phyloP scores from a whole-genome alignment of 257 asterid genomes.

The Jaltomata sinuosa region DNA sequence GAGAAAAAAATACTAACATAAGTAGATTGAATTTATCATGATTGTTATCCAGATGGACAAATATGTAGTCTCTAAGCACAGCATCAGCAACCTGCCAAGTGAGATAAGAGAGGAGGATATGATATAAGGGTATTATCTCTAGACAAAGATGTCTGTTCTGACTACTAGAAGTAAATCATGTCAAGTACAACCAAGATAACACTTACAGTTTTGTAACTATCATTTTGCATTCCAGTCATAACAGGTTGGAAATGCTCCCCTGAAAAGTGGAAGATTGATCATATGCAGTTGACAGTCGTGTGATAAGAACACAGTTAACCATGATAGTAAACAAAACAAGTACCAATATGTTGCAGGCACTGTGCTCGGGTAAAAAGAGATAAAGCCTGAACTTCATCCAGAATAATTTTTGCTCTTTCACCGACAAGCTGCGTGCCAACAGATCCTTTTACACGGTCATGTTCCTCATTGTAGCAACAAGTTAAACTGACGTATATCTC shows the following conservation, averaged over 20 bases:
- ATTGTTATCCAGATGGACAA: conserved; percentile 88
- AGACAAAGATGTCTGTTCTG: background rate
- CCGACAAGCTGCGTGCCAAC: conserved; percentile 94
- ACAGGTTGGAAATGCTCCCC: conserved; percentile 83
- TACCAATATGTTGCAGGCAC: conserved; percentile 89
- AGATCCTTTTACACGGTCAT: conserved; percentile 70
- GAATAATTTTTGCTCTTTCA: conserved; percentile 83
- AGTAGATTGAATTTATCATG: conserved; percentile 87
- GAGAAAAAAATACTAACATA: conserved; percentile 43
- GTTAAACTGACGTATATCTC: conserved; percentile 78
- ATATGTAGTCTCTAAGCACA: conserved; percentile 62
- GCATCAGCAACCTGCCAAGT: conserved; percentile 69
- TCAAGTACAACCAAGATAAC: background rate
- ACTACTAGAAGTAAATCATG: background rate
- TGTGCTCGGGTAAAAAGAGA: conserved; percentile 65
- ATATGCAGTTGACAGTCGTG: conserved; percentile 1
- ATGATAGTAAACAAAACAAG: background rate
- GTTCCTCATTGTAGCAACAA: conserved; percentile 62
- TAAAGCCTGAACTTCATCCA: conserved; percentile 69
- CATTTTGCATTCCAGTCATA: conserved; percentile 65
- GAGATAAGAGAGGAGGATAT: background rate
- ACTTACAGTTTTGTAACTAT: conserved; percentile 59
- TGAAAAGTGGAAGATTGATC: conserved; percentile 24
- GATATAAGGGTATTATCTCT: background rate
- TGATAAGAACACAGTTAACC: conserved; percentile 1